Evolutionary conservation across 2,329 filamentous ascomycete species (phyloP), one percentile per base, ranked within the genome.

Genomic region (Curvularia hawaiiensis): DNA sequence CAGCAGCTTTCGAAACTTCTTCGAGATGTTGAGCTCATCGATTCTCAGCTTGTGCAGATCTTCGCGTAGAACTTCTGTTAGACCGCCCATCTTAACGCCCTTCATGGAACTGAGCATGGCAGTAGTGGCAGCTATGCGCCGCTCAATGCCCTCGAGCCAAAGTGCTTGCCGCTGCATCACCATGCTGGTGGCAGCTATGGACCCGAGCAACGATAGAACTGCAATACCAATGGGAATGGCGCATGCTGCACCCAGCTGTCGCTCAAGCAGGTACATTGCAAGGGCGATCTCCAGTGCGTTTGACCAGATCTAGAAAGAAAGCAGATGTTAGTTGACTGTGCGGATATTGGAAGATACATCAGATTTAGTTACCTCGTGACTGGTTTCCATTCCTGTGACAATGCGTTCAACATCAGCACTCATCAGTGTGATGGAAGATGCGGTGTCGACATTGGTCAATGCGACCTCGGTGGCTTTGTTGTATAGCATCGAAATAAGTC

Each of bases 241-340:
- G 39, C 82, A 85, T 0, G 82, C 80, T 0, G 74, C 69, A 0
- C 83, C 82, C 0, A 85, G 63, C 47, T 83, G 76, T 4, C 62
- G 63, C 20, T 83, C 71, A 0, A 86, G 71, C 0, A 85, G 72
- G 66, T 76, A 85, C 47, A 78, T 78, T 0, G 78, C 79, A 1
- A 85, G 52, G 4, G 65, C 76, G 4, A 81, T 75, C 58, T 84
- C 77, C 1, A 83, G 58, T 0, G 72, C 50, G 39, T 74, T 74
- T 10, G 72, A 65, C 73, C 73, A 76, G 9, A 74, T 54, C 62
- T 62, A 16, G 3, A 49, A 12, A 12, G 11, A 18, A 18, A 18
- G 2, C 9, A 1, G 3, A 7, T 12, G 16, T 49, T 39, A 49
- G 46, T 20, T 12, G 4, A 26, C 16, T 7, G 1, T 12, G 11